Conservation (phyloP, 495 filamentous ascomycete genomes). For the Xylaria castorea region DNA sequence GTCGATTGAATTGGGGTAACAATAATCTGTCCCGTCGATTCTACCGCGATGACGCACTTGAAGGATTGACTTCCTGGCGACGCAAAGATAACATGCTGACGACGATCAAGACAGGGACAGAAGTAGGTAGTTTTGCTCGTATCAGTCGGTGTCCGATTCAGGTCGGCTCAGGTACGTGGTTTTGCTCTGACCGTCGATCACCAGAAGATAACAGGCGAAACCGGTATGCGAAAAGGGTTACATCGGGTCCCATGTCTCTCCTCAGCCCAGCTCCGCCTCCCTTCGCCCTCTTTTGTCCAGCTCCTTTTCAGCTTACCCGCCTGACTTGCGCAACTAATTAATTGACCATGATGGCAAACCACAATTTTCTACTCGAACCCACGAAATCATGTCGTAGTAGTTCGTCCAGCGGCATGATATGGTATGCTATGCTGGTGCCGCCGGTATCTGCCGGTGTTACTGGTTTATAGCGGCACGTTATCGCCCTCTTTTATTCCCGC, state of each 20-base stretch:
- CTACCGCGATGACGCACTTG: background rate
- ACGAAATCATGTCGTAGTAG: constrained; percentile 8
- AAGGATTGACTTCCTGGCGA: constrained; percentile 4
- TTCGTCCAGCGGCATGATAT: constrained; percentile 12
- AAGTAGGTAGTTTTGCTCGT: constrained; percentile 8
- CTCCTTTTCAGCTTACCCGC: constrained; percentile 24
- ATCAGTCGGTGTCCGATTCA: constrained; percentile 26
- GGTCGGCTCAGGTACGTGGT: constrained; percentile 3
- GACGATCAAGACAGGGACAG: background rate
- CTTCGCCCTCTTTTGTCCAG: constrained; percentile 15
- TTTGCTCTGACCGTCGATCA: constrained; percentile 1
- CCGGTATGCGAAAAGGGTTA: constrained; percentile 27
- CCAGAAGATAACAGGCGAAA: background rate
- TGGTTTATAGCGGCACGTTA: constrained; percentile 5
- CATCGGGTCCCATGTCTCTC: constrained; percentile 13
- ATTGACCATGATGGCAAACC: background rate
- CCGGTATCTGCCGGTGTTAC: constrained; percentile 23
- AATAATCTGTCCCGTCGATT: background rate
- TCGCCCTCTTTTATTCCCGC: constrained; percentile 14
- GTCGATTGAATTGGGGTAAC: background rate
- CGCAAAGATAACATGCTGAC: background rate
- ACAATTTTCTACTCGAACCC: background rate
- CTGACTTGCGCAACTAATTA: background rate
- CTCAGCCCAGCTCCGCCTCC: constrained; percentile 26
- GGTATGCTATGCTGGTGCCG: constrained; percentile 1